A percentile compares a stretch with the other conserved stretches of the same genome.
phyloP scores from a whole-genome alignment of 257 asterid genomes.

The Datura wrightii region DNA sequence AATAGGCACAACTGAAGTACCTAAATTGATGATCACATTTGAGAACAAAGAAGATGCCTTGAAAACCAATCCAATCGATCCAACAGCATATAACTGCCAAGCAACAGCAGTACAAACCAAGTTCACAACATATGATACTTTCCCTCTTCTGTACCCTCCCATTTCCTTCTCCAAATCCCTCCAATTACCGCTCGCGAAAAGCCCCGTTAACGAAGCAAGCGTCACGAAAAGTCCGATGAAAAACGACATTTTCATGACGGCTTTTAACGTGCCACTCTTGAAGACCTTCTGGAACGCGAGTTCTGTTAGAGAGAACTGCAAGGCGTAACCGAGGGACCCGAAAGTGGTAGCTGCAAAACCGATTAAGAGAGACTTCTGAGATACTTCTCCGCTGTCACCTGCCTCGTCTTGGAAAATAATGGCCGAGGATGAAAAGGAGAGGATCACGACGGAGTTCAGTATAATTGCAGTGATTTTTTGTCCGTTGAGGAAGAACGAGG shows the following conservation, averaged over 20 bases:
- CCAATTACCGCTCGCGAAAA: conserved; percentile 44
- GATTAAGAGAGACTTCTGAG: conserved; percentile 28
- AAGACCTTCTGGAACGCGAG: conserved; percentile 39
- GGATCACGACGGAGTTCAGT: conserved; percentile 50
- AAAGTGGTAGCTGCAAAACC: conserved; percentile 35
- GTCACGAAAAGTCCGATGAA: conserved; percentile 46
- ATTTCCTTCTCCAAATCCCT: conserved; percentile 39
- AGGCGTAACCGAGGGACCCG: conserved; percentile 20
- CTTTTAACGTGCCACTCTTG: conserved; percentile 37
- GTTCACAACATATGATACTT: conserved; percentile 33
- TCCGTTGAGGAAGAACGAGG: conserved; percentile 50
- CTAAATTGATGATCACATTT: conserved; percentile 48
- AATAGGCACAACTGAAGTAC: conserved; percentile 49
- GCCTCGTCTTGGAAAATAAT: conserved; percentile 39
- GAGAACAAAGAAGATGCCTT: conserved; percentile 55
- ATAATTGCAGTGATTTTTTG: conserved; percentile 44
- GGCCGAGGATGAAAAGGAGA: conserved; percentile 46
- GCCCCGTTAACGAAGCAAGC: conserved; percentile 12
- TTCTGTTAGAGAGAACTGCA: conserved; percentile 48
- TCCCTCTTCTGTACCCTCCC: conserved; percentile 44
- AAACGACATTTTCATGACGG: conserved; percentile 41
- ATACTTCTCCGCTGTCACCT: not conserved
- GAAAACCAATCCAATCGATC: conserved; percentile 44
- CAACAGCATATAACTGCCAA: conserved; percentile 52
- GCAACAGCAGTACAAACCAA: conserved; percentile 39